Percentiles rank a stretch among this genome's conserved stretches.
Evolutionary conservation across 2,329 filamentous ascomycete species (phyloP).

Genomic region (Teratosphaeria nubilosa): DNA sequence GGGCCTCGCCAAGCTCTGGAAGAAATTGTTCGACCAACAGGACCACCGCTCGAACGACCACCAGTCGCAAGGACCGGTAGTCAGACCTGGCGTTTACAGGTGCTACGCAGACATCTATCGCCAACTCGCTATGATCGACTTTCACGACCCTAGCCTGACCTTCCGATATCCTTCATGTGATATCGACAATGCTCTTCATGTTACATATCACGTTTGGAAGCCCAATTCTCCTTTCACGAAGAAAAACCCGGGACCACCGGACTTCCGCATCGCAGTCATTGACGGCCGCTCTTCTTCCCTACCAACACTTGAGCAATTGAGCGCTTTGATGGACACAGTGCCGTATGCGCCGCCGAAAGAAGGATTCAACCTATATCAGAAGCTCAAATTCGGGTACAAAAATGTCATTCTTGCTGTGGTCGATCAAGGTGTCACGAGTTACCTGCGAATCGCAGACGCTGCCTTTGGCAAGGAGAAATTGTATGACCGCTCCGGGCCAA

Average conservation of each 20-base stretch:
- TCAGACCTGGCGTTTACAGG: slow-evolving; percentile 44
- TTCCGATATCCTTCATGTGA: slow-evolving; percentile 13
- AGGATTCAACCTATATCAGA: slow-evolving; percentile 53
- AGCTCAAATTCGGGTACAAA: slow-evolving; percentile 72
- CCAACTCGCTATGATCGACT: slow-evolving; percentile 62
- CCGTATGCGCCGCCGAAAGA: slow-evolving; percentile 53
- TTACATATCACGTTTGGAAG: slow-evolving; percentile 79
- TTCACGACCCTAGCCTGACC: slow-evolving; percentile 48
- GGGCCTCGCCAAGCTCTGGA: slow-evolving; percentile 7
- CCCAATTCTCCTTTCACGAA: slow-evolving; percentile 54
- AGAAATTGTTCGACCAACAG: not conserved
- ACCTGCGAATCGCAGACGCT: slow-evolving; percentile 68
- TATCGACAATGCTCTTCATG: slow-evolving; percentile 49
- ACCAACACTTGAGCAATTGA: slow-evolving; percentile 63
- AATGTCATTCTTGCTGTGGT: slow-evolving; percentile 82
- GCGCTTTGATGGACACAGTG: slow-evolving; percentile 60
- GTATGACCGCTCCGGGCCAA: slow-evolving; percentile 44
- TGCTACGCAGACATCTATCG: slow-evolving; percentile 60
- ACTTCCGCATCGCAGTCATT: slow-evolving; percentile 76
- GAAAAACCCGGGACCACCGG: slow-evolving; percentile 67
- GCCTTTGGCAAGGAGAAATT: slow-evolving; percentile 64
- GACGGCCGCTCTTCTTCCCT: slow-evolving; percentile 62
- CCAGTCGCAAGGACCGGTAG: slow-evolving; percentile 30
- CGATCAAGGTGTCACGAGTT: slow-evolving; percentile 83
- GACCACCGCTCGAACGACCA: not conserved